Evolutionary conservation across 2,329 filamentous ascomycete species (phyloP).

Genomic region (Diaporthe eres): DNA sequence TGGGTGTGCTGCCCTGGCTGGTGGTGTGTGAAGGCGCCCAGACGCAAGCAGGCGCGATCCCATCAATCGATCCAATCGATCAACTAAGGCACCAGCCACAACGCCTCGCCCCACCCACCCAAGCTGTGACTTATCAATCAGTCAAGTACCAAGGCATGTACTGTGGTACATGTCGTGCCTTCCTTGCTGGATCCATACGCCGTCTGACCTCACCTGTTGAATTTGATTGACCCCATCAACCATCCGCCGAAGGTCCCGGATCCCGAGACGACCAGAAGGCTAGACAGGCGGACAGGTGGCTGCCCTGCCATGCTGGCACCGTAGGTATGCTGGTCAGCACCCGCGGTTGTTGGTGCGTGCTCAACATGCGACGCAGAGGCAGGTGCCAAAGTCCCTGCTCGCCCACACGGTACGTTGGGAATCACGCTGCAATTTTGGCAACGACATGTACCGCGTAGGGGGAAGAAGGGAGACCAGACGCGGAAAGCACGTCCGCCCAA

Average conservation of each 20-base stretch:
- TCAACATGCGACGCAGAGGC: background rate
- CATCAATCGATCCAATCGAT: background rate
- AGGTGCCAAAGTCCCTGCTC: background rate
- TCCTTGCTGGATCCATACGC: conserved; percentile 2
- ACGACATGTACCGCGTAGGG: background rate
- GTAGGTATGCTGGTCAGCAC: background rate
- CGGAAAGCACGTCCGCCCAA: background rate
- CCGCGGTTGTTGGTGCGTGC: background rate
- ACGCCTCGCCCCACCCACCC: conserved; percentile 5
- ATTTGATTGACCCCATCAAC: background rate
- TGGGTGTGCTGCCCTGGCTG: background rate
- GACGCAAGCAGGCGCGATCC: background rate
- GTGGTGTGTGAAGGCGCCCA: background rate
- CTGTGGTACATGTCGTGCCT: background rate
- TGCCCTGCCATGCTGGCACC: background rate
- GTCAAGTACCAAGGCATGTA: background rate
- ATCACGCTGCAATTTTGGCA: background rate
- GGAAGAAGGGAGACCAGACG: background rate
- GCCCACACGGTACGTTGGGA: background rate
- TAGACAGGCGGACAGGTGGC: background rate
- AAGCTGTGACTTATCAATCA: conserved; percentile 4
- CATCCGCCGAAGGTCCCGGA: conserved; percentile 7
- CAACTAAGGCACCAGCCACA: conserved; percentile 11
- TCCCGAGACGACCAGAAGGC: background rate
- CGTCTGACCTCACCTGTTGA: conserved; percentile 20